Percentiles rank a stretch among this genome's conserved stretches.
Conservation (phyloP, 441 rosid species). For the Bocquillonia castaneifolia region DNA sequence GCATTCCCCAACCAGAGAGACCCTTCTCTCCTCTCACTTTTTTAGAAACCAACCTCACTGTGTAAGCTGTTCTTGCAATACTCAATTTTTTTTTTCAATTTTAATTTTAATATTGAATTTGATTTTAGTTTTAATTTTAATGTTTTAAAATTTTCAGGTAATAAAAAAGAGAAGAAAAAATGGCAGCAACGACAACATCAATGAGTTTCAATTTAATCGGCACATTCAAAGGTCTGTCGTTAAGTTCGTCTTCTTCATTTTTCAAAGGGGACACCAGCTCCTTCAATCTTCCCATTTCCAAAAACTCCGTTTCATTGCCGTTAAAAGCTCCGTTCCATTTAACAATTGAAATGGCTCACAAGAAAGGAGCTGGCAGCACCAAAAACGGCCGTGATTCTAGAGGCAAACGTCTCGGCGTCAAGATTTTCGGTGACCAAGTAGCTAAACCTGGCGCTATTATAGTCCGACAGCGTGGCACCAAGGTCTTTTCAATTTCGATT, state of each 20-base stretch:
- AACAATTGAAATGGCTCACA: constrained; percentile 83
- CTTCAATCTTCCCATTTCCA: constrained; percentile 25
- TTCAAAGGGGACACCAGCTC: constrained; percentile 42
- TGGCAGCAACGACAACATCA: constrained; percentile 37
- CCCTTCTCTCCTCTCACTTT: background rate
- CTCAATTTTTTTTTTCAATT: too few relatives aligned
- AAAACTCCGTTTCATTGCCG: constrained; percentile 41
- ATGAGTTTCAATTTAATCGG: constrained; percentile 48
- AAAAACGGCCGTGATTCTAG: constrained; percentile 92
- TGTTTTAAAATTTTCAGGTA: background rate
- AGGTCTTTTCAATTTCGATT: constrained; percentile 36
- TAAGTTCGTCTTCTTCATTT: constrained; percentile 52
- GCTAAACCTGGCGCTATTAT: constrained; percentile 94
- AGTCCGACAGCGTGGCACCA: constrained; percentile 93
- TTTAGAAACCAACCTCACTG: too few relatives aligned
- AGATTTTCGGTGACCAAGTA: constrained; percentile 76
- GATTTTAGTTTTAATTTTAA: background rate
- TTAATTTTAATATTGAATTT: too few relatives aligned
- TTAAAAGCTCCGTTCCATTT: constrained; percentile 43
- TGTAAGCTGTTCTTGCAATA: too few relatives aligned
- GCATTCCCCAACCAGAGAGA: too few relatives aligned
- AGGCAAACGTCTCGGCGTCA: constrained; percentile 86
- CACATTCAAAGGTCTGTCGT: constrained; percentile 55
- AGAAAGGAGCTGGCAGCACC: constrained; percentile 96
- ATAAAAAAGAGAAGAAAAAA: background rate